Base-by-base conservation (phyloP, 805 yeast genomes). In the Pichia nanzhaoensis region DNA sequence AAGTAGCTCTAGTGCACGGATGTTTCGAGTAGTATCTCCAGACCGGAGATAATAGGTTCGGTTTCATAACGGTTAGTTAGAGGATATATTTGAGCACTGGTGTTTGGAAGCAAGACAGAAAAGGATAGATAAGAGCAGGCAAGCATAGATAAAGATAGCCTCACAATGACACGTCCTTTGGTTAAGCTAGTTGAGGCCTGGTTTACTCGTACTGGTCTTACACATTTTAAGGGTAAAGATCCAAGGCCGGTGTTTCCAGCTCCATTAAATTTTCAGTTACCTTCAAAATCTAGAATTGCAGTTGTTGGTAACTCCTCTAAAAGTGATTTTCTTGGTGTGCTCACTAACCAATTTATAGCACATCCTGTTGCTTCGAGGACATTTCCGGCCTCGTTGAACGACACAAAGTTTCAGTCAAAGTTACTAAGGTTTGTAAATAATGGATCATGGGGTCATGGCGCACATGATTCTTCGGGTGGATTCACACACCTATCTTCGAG, bases 401-500 rank as follows among this genome's bases (percentile, higher is more conserved):
- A 81, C 2, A 54, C 73, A 1, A 30, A 37, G 7, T 68, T 72
- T 37, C 76, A 64, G 16, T 53, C 65, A 37, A 72, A 70, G 16
- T 45, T 71, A 7, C 59, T 73, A 9, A 59, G 64, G 56, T 60
- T 65, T 59, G 51, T 68, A 55, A 53, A 58, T 58, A 56, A 61
- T 50, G 66, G 64, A 2, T 47, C 64, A 42, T 55, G 61, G 58
- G 64, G 69, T 54, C 51, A 60, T 46, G 68, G 58, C 41, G 63
- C 63, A 49, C 67, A 55, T 56, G 66, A 62, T 61, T 37, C 62
- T 1, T 55, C 64, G 3, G 77, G 77, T 57, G 71, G 62, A 7
- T 71, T 56, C 14, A 85, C 89, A 0, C 95, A 90, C 67, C 55
- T 91, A 31, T 81, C 95, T 42, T 96, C 98, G 1, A 65, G 99